Base-by-base conservation (phyloP, 768 basidiomycete genomes). In the Pluteus cervinus region DNA sequence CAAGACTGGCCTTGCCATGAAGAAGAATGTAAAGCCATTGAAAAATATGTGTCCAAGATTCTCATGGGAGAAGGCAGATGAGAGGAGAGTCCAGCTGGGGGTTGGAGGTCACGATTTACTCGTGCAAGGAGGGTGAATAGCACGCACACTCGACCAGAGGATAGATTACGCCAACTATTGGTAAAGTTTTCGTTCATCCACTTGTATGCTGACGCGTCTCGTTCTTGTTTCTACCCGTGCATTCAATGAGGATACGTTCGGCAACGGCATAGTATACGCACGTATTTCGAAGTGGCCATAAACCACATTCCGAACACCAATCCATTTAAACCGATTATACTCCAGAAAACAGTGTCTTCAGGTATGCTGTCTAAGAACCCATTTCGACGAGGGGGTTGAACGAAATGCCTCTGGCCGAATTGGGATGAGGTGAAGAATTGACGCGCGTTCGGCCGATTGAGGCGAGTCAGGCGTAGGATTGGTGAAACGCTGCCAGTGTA, bases 21-120 rank as follows among this genome's bases (percentile, higher is more conserved):
- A 89, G 57, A 69, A 86, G 58, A 76, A 86, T 0, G 81, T 78
- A 51, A 86, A 71, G n/a, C 75, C 76, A 50, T 89, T 89, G 55
- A 86, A 68, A n/a, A 86, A 45, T 3, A 84, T 71, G 50, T 89
- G 86, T 1, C 53, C 44, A n/a, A 67, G 25, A 20, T 70, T 65
- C 46, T 68, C 56, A 49, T 89, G 86, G 4, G 85, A 86, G 63
- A 91, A 90, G 42, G 66, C 69, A 12, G 74, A 63, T 0, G 86
- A 84, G 7, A 87, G 45, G 17, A 79, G 61, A 1, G 84, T 86
- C 84, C 85, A 89, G 52, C 87, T 90, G 37, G n/a, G 35, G 21
- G 36, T 21, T 11, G 35, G 34, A 12, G 33, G 23, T 7, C 29
- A 22, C 21, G 17, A 22, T 17, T 20, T 35, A 24, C 20, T 8